Percentiles rank a stretch among this genome's conserved stretches.
phyloP scores from a whole-genome alignment of 768 basidiomycete genomes.

The Tricholoma flavovirens region DNA sequence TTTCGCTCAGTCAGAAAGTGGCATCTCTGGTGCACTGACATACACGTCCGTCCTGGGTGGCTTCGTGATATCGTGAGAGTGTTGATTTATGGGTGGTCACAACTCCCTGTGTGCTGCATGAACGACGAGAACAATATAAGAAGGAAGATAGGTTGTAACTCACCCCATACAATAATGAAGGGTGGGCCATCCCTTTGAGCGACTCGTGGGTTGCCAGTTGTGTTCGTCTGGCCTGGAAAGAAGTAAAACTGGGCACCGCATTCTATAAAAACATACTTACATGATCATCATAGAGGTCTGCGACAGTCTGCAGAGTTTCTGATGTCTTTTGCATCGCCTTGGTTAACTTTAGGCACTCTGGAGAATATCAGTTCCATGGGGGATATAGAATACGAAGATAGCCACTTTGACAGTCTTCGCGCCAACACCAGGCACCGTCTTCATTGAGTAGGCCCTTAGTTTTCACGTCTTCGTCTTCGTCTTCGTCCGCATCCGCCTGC shows the following conservation, averaged over 20 bases:
- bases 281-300: constrained; percentile 76
- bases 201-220: constrained; percentile 72
- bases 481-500: constrained; percentile 41
- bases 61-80: constrained; percentile 57
- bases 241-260: background rate
- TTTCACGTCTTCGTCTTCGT: constrained; percentile 33
- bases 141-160: background rate
- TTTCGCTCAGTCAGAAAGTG: background rate
- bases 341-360: constrained; percentile 73
- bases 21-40: constrained; percentile 8
- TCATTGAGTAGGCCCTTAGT: constrained; percentile 58
- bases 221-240: constrained; percentile 58
- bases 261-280: constrained; percentile 32
- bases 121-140: background rate
- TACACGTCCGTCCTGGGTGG: constrained; percentile 34
- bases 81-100: constrained; percentile 74
- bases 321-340: constrained; percentile 73
- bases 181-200: constrained; percentile 72
- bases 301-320: constrained; percentile 67
- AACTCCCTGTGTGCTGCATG: constrained; percentile 41
- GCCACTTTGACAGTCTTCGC: constrained; percentile 66
- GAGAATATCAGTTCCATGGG: background rate
- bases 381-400: background rate
- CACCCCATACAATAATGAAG: constrained; percentile 66
- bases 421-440: constrained; percentile 85